Percentiles rank a stretch among this genome's conserved stretches.
phyloP scores from a whole-genome alignment of 106 monocot species.

The Dendrobium nobile region DNA sequence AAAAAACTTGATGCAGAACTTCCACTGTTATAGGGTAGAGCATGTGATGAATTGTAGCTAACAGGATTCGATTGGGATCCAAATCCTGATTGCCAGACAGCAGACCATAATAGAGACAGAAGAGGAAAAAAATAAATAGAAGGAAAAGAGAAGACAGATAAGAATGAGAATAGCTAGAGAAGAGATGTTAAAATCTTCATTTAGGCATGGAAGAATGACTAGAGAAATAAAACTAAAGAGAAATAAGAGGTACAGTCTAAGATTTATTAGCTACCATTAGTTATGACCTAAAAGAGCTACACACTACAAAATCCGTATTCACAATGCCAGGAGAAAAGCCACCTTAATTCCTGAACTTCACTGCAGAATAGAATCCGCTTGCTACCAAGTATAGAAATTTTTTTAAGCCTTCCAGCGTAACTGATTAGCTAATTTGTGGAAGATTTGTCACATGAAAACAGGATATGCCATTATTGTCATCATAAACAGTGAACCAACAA shows the following conservation, averaged over 20 bases:
- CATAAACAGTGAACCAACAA: background rate
- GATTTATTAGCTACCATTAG: background rate
- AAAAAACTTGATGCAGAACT: conserved; percentile 98
- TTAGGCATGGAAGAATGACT: conserved; percentile 9
- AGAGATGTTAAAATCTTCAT: conserved; percentile 8
- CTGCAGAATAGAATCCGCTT: background rate
- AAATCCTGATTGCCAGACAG: conserved; percentile 71
- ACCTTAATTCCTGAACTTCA: background rate
- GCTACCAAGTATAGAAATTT: background rate
- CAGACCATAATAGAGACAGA: conserved; percentile 38
- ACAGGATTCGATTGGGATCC: conserved; percentile 93
- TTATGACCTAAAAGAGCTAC: background rate
- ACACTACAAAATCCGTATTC: background rate
- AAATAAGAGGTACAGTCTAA: background rate
- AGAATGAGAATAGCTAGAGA: conserved; percentile 18
- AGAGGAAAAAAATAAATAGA: conserved; percentile 47
- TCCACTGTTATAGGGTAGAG: conserved; percentile 97
- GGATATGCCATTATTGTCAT: background rate
- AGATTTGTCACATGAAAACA: background rate
- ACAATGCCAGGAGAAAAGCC: background rate
- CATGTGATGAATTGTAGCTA: conserved; percentile 98
- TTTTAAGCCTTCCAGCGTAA: background rate
- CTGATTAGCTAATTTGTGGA: background rate
- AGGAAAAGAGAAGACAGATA: conserved; percentile 15
- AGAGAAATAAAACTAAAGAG: background rate